Conservation (phyloP, 495 filamentous ascomycete species). For the Penicillium pancosmium region DNA sequence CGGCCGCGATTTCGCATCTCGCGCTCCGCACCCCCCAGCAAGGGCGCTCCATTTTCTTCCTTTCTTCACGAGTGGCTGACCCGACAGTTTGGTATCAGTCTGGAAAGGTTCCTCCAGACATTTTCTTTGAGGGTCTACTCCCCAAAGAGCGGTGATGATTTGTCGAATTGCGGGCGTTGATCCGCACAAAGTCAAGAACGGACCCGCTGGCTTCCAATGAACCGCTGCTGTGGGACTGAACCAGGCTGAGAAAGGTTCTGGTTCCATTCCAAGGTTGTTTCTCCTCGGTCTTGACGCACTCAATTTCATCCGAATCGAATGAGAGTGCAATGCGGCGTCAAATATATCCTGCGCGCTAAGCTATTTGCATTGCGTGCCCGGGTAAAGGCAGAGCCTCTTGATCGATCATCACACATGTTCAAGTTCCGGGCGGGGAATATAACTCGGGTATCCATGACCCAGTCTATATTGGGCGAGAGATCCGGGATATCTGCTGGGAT, state of each 20-base stretch:
- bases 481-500: not conserved
- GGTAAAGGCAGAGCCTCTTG: slow-evolving; percentile 2
- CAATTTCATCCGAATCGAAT: not conserved
- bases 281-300: not conserved
- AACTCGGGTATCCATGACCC: not conserved
- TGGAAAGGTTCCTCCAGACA: slow-evolving; percentile 8
- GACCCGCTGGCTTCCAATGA: slow-evolving; percentile 10
- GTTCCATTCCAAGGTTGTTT: not conserved
- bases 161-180: slow-evolving; percentile 8
- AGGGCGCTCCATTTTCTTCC: not conserved
- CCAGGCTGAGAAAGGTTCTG: not conserved
- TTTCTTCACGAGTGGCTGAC: not conserved
- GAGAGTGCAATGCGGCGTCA: not conserved
- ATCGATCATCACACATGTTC: not conserved
- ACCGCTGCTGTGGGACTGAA: slow-evolving; percentile 1
- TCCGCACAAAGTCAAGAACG: slow-evolving; percentile 13
- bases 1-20: not conserved
- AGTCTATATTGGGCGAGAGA: not conserved
- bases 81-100: slow-evolving; percentile 13
- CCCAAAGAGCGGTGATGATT: slow-evolving; percentile 12
- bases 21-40: not conserved
- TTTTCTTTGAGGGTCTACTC: not conserved
- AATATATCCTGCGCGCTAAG: not conserved
- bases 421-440: not conserved
- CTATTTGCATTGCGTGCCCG: too few species aligned